Conservation (phyloP, 176 grass and related monocot genomes). For the Rhynchospora tenuis region DNA sequence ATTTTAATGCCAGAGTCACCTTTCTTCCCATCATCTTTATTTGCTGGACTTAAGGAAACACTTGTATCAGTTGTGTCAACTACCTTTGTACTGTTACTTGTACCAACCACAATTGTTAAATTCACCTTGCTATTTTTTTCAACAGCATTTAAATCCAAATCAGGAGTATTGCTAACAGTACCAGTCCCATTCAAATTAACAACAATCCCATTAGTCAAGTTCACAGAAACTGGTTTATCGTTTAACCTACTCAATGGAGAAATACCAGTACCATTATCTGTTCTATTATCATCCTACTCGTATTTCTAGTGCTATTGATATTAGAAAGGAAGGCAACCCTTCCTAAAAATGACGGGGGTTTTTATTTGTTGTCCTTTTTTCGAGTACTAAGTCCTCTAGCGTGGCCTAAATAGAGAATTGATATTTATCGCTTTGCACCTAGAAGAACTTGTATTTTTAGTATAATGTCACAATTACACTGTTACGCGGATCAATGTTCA, state of each 20-base stretch:
- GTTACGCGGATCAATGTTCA: no score
- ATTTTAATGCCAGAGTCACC: constrained; percentile 13
- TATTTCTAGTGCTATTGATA: no score
- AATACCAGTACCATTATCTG: neutral
- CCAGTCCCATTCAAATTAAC: constrained; percentile 3
- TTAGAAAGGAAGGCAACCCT: neutral
- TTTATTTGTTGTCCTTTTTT: no score
- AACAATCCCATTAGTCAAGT: constrained; percentile 24
- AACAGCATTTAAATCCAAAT: neutral
- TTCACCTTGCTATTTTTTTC: constrained; percentile 10
- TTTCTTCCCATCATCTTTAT: neutral
- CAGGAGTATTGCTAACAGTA: neutral
- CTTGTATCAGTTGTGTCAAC: neutral
- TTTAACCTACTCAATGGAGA: neutral
- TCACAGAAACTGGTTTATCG: neutral
- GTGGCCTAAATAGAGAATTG: neutral
- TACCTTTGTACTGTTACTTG: neutral
- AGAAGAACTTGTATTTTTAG: neutral
- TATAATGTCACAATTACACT: neutral
- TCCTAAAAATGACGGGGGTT: neutral
- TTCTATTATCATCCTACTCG: neutral
- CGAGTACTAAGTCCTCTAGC: no score
- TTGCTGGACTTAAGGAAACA: neutral
- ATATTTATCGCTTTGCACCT: neutral
- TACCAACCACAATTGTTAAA: neutral